These are phyloP conservation scores for Xylaria acuta DNA, from an alignment of 495 filamentous ascomycete genomes.

Conservation along the genomic window DNA sequence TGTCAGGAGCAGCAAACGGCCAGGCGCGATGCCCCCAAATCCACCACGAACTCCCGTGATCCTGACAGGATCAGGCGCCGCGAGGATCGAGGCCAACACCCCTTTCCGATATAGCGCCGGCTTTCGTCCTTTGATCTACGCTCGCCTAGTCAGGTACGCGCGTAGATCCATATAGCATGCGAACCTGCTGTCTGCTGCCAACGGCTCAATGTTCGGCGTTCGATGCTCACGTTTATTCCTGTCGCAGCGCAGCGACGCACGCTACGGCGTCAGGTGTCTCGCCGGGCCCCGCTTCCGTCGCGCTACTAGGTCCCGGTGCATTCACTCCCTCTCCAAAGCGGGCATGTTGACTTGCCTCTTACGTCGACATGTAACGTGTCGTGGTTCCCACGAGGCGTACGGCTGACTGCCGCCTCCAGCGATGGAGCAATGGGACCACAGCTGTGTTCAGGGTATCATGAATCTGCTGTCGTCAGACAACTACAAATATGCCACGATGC, in stretches of 20 bases:
- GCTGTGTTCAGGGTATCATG: conserved; percentile 2
- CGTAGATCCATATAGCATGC: background rate
- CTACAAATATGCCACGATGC: conserved; percentile 31
- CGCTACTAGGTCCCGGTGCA: conserved; percentile 4
- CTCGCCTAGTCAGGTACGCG: conserved; percentile 6
- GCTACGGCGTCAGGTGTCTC: conserved; percentile 18
- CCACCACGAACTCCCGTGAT: background rate
- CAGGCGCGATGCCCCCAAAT: background rate
- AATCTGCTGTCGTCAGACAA: background rate
- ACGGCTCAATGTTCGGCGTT: background rate
- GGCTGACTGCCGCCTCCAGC: background rate
- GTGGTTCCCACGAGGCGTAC: conserved; percentile 28
- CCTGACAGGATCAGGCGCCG: background rate
- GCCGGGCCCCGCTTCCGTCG: conserved; percentile 11
- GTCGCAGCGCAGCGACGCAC: background rate
- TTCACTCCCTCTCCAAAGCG: background rate
- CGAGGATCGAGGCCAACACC: background rate
- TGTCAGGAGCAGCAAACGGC: background rate
- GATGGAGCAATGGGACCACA: background rate
- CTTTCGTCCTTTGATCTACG: background rate
- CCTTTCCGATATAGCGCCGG: conserved; percentile 20
- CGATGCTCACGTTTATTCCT: conserved; percentile 6
- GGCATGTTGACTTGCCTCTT: conserved; percentile 26
- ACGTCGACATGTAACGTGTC: conserved; percentile 41
- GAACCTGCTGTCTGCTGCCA: no score